These are phyloP conservation scores for Casuarina glauca DNA, from an alignment of 306 rosid genomes.

Conservation along the genomic window DNA sequence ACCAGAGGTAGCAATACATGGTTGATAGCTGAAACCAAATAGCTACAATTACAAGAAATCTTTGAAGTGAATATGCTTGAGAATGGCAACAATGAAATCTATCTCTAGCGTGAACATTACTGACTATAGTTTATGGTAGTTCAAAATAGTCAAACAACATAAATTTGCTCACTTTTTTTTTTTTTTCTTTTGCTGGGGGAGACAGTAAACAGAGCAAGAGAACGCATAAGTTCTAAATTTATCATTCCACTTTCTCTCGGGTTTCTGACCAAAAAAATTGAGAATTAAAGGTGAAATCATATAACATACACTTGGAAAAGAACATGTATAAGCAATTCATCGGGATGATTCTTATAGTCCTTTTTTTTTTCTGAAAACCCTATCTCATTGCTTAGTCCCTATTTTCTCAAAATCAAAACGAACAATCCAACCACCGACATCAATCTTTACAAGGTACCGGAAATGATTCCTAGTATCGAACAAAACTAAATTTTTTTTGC, in stretches of 20 bases:
- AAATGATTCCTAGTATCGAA: conserved; percentile 7
- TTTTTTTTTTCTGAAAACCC: background rate
- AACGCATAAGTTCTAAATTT: too few relatives aligned
- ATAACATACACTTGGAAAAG: conserved; percentile 8
- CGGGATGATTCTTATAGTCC: background rate
- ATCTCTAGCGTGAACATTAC: background rate
- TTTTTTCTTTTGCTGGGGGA: background rate
- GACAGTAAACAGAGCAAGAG: background rate
- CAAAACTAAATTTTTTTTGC: conserved; percentile 28
- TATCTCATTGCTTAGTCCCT: conserved; percentile 18
- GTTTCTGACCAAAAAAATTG: conserved; percentile 3
- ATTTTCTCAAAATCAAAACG: conserved; percentile 20
- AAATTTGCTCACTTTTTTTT: conserved; percentile 3
- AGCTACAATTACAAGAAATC: background rate
- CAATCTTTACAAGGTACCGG: conserved; percentile 6
- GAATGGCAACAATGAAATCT: background rate
- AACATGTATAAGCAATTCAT: conserved; percentile 5
- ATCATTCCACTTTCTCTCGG: background rate
- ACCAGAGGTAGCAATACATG: conserved; percentile 5
- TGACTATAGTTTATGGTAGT: background rate
- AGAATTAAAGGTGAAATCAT: conserved; percentile 26
- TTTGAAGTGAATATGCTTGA: background rate
- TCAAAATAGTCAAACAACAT: background rate
- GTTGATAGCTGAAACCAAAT: background rate
- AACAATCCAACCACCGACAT: conserved; percentile 6